Evolutionary conservation across 805 yeast genomes (phyloP), one percentile per base, ranked within the genome.

Genomic region (Candida caryicola): DNA sequence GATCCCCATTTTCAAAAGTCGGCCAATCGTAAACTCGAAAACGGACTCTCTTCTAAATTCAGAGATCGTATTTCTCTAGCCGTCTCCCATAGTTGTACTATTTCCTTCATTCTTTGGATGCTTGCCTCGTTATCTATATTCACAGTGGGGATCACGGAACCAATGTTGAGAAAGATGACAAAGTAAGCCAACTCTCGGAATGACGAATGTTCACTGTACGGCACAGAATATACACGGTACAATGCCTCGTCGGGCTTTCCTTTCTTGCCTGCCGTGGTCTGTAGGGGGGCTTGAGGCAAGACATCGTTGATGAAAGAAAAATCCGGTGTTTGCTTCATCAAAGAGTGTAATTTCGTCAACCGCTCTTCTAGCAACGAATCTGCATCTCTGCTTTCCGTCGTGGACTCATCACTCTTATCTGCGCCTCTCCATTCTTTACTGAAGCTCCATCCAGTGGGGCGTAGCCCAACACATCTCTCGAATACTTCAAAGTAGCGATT

Each of bases 151-250:
- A 89, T 77, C 10, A 87, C 74, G 29, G 69, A 52, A 0, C 61
- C 60, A 46, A 78, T 73, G 5, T 72, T 58, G 29, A 87, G 48
- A 16, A 72, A 60, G 2, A 74, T 63, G 16, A 82, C 75, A 54
- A 91, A 86, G 38, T 73, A 71, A 9, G 82, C 71, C 27, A 93
- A 67, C 52, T 93, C 99, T 27, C 84, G 66, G 51, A 81, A 91
- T 40, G 95, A 86, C 8, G 96, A 87, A 62, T 93, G 99, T 55
- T 93, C 99, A 52, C 95, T 83, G 54, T 93, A 93, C 0, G 99
- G 98, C 1, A 90, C 76, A 8, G 74, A 59, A 48, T 82, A 81
- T 1, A 79, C 66, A 33, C 79, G 73, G 35, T 50, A 56, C 12
- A 61, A 44, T 5, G 59, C 44, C 25, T 43, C 44, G 31, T 60